Percentiles rank a stretch among this genome's conserved stretches.
Conservation (phyloP, 768 basidiomycete genomes). For the Termitomyces sp. region DNA sequence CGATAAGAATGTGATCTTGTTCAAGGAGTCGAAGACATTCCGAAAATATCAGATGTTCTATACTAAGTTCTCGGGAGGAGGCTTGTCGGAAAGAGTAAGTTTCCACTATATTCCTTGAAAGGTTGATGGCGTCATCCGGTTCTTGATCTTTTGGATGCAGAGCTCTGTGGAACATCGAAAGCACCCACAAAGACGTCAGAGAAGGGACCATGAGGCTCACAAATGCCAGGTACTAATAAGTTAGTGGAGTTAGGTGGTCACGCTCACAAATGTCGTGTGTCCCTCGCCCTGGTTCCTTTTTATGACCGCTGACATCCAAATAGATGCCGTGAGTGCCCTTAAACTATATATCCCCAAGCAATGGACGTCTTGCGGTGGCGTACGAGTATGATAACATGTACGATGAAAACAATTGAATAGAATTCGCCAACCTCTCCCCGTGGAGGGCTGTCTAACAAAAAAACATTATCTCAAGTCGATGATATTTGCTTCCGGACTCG, state of each 20-base stretch:
- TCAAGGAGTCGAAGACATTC: background rate
- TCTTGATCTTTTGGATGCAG: no score
- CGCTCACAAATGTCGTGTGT: background rate
- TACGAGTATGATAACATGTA: no score
- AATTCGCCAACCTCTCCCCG: no score
- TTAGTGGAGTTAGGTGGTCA: background rate
- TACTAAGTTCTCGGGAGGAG: no score
- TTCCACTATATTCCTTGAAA: background rate
- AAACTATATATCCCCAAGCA: background rate
- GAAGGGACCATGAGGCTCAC: background rate
- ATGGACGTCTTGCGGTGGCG: background rate
- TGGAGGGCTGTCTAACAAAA: no score
- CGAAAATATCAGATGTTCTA: background rate
- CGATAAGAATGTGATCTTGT: background rate
- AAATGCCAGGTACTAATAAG: background rate
- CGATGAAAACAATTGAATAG: no score
- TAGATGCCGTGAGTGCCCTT: background rate
- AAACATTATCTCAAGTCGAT: no score
- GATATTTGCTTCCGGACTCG: no score
- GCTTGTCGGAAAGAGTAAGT: no score
- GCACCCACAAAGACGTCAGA: background rate
- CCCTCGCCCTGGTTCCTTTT: background rate
- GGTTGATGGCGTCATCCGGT: background rate
- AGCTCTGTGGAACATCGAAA: background rate
- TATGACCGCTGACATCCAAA: background rate